Evolutionary conservation across 345 rosid species (phyloP).

Genomic region (Cochlearia excelsa): DNA sequence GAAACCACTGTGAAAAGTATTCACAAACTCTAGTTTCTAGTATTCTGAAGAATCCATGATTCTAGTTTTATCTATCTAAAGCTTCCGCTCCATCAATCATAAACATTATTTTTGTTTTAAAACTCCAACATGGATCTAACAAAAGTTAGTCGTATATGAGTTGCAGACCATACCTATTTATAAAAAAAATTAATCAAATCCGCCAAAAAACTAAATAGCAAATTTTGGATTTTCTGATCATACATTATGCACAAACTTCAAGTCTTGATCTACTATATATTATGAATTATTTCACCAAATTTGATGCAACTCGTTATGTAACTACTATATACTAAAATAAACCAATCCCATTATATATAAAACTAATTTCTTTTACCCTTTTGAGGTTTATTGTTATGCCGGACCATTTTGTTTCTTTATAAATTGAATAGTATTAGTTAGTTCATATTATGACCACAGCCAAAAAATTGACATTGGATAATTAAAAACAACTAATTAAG

Average conservation of each 20-base stretch:
- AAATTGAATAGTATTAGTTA: not conserved
- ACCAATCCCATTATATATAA: not conserved
- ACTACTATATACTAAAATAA: not conserved
- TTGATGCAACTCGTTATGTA: not conserved
- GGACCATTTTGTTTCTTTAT: not conserved
- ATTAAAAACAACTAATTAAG: not conserved
- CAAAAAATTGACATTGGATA: not conserved
- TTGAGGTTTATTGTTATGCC: not conserved
- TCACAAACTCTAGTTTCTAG: too few species aligned
- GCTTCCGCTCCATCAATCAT: too few species aligned
- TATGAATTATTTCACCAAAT: not conserved
- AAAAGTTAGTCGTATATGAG: constrained; percentile 2
- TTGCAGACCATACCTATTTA: constrained; percentile 9
- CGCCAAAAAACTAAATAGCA: constrained; percentile 16
- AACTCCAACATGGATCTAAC: too few species aligned
- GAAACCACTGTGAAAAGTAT: too few species aligned
- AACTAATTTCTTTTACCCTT: not conserved
- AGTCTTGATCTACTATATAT: constrained; percentile 6
- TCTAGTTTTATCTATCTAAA: too few species aligned
- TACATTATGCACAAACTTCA: constrained; percentile 25
- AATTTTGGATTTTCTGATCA: constrained; percentile 23
- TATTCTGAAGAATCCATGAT: too few species aligned
- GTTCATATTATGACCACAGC: constrained; percentile 18
- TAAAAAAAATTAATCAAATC: not conserved
- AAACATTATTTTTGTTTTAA: too few species aligned